Evolutionary conservation across 2,329 filamentous ascomycete species (phyloP).

Genomic region (Trichoderma sp.): DNA sequence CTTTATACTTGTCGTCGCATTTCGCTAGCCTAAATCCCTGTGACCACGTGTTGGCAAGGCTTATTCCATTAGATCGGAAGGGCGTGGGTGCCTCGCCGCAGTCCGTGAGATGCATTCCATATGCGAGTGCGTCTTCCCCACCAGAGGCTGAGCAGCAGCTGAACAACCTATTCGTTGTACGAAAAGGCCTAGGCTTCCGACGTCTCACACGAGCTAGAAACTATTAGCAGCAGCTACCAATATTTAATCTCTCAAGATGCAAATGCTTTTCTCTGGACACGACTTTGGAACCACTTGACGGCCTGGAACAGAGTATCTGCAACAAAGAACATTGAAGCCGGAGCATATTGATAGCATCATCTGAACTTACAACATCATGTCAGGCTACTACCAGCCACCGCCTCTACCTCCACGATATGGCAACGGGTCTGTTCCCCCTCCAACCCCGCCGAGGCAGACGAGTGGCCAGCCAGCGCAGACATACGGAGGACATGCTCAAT

Average conservation of each 20-base stretch:
- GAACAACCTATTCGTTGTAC: background rate
- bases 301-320: background rate
- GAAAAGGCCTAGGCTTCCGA: background rate
- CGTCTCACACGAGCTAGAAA: background rate
- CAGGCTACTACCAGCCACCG: constrained; percentile 5
- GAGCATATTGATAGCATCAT: background rate
- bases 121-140: background rate
- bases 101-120: background rate
- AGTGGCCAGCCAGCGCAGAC: background rate
- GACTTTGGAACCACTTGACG: background rate
- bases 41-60: constrained; percentile 4
- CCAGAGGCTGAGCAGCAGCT: constrained; percentile 11
- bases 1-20: background rate
- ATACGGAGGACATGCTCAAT: background rate
- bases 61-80: background rate
- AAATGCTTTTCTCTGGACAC: background rate
- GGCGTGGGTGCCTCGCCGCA: constrained; percentile 15
- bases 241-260: constrained; percentile 2
- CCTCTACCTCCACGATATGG: constrained; percentile 9
- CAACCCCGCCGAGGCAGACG: background rate
- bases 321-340: background rate
- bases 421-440: background rate
- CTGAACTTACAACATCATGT: background rate
- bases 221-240: background rate
- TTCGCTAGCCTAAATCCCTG: background rate